Conservation (phyloP, 257 asterid genomes). For the Haberlea rhodopensis region DNA sequence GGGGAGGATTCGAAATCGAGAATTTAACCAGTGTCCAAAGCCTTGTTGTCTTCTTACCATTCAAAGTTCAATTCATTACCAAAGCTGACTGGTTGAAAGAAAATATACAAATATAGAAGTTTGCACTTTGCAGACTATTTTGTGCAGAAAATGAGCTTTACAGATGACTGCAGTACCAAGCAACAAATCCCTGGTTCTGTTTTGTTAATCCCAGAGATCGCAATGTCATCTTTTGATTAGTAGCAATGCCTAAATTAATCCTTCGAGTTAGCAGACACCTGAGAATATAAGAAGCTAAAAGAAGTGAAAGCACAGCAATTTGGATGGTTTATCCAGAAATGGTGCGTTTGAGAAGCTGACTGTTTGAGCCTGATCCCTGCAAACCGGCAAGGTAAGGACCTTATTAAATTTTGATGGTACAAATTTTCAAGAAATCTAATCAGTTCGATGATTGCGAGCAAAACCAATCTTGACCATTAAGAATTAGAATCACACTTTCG, state of each 20-base stretch:
- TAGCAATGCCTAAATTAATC: slow-evolving; percentile 9
- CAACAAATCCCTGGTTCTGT: slow-evolving; percentile 19
- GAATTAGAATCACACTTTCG: too few species aligned
- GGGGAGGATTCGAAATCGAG: too few species aligned
- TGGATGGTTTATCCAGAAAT: slow-evolving; percentile 24
- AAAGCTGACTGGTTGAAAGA: background rate
- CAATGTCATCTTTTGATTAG: too few species aligned
- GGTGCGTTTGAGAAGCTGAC: slow-evolving; percentile 68
- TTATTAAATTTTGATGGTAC: too few species aligned
- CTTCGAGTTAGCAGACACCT: slow-evolving; percentile 13
- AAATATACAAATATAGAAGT: background rate
- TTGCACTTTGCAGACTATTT: too few species aligned
- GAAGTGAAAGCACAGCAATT: slow-evolving; percentile 31
- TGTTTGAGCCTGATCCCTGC: slow-evolving; percentile 72
- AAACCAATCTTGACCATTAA: too few species aligned
- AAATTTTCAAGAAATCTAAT: too few species aligned
- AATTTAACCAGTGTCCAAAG: too few species aligned
- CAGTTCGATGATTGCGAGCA: too few species aligned
- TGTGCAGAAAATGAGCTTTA: background rate
- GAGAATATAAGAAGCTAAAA: slow-evolving; percentile 28
- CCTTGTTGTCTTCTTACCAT: too few species aligned
- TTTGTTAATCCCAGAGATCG: slow-evolving; percentile 12
- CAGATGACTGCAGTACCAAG: slow-evolving; percentile 18
- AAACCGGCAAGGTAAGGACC: slow-evolving; percentile 3
- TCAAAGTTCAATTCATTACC: too few species aligned